A percentile compares a stretch with the other conserved stretches of the same genome.
Conservation (phyloP, 164 flowering plant genomes). For the Stephania japonica region DNA sequence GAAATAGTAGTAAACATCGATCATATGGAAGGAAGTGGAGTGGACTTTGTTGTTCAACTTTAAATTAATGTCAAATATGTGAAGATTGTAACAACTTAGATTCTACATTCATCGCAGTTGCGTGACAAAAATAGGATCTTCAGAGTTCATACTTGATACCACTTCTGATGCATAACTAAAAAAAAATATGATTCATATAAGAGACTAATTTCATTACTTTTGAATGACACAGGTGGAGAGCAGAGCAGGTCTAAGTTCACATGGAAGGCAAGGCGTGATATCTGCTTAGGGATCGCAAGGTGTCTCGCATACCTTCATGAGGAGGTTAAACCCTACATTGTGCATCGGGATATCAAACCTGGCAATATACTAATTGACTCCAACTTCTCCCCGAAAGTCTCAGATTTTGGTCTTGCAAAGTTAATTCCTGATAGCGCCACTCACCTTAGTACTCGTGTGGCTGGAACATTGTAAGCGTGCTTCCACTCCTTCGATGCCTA, state of each 20-base stretch:
- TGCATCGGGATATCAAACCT: conserved; percentile 60
- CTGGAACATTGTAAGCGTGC: conserved; percentile 63
- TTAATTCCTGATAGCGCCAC: conserved; percentile 32
- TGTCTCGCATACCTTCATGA: conserved; percentile 56
- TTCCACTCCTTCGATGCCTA: neutral
- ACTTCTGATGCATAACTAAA: neutral
- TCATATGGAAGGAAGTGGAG: neutral
- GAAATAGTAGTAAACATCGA: neutral
- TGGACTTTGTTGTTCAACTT: neutral
- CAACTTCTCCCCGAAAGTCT: conserved; percentile 44
- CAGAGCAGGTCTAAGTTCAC: conserved; percentile 32
- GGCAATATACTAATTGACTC: conserved; percentile 57
- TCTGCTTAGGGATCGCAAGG: conserved; percentile 44
- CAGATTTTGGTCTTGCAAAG: conserved; percentile 63
- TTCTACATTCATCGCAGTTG: neutral
- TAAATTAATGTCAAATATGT: neutral
- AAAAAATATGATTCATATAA: neutral
- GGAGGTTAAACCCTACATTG: conserved; percentile 41
- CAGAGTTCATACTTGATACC: neutral
- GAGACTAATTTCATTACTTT: neutral
- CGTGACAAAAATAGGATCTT: neutral
- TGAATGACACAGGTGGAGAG: conserved; percentile 31
- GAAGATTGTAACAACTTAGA: neutral
- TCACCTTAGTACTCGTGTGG: conserved; percentile 57
- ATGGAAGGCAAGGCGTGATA: conserved; percentile 39